These are phyloP conservation scores for Akebia trifoliata DNA, from an alignment of 164 flowering plant genomes.

Conservation along the genomic window DNA sequence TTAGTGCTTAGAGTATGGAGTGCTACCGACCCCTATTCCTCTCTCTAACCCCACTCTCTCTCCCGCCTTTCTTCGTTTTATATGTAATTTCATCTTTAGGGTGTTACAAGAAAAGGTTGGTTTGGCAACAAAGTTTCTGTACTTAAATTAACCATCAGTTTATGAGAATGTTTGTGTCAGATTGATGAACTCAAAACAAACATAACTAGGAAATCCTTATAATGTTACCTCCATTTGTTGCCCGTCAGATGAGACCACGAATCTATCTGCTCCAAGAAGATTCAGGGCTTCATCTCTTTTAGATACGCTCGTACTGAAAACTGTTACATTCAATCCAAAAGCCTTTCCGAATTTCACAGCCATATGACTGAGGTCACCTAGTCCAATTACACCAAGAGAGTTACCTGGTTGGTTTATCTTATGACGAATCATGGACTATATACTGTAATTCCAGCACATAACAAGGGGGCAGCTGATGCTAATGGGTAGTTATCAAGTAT, in stretches of 20 bases:
- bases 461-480: constrained; percentile 68
- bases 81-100: too few relatives aligned
- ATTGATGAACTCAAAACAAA: too few relatives aligned
- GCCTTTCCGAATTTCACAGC: constrained; percentile 84
- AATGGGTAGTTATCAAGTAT: constrained; percentile 60
- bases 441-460: constrained; percentile 85
- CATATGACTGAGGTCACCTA: constrained; percentile 84
- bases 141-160: too few relatives aligned
- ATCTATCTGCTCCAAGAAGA: constrained; percentile 61
- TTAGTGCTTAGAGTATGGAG: too few relatives aligned
- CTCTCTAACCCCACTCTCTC: too few relatives aligned
- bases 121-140: too few relatives aligned
- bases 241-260: constrained; percentile 50
- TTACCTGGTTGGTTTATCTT: constrained; percentile 83
- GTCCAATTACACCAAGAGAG: constrained; percentile 72
- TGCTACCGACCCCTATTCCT: too few relatives aligned
- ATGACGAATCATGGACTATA: constrained; percentile 74
- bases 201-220: too few relatives aligned
- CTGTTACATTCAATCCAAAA: constrained; percentile 63
- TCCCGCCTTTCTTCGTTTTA: too few relatives aligned
- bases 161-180: too few relatives aligned
- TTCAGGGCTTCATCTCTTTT: constrained; percentile 69
- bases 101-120: too few relatives aligned
- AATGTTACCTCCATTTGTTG: constrained; percentile 59
- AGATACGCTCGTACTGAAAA: constrained; percentile 66